Evolutionary conservation across 176 grass and related monocot species (phyloP), one percentile per base, ranked within the genome.

Genomic region (Avena insularis): DNA sequence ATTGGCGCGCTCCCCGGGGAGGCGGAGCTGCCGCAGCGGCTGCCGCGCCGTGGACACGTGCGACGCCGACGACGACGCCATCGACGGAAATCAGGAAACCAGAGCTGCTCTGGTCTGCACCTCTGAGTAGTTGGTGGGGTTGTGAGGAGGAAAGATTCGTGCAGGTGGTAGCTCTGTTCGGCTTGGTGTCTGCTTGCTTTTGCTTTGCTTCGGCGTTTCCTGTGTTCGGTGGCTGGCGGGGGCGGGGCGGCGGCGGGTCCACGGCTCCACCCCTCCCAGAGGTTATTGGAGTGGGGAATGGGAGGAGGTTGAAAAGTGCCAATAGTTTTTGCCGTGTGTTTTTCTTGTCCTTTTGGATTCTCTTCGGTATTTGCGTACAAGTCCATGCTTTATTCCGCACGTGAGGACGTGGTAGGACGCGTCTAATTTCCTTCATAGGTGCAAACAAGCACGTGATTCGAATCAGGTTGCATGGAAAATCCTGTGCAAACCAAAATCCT

Each of bases 61-160:
- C 61, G 62, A 4, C 51, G 87, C 29, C 82, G 81, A 20, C 21
- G 82, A 33, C 0, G 48, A 16, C 23, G 73, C 73, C 73, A 76
- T 76, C 73, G 49, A 0, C 6, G 13, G 25, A 49, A 29, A 86
- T 43, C n/a, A 8, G 43, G 3, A 6, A 27, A 67, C 1, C 0
- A 4, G 3, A 4, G 5, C 23, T 11, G 59, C 74, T 40, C 33
- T 6, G 0, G 40, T 71, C 70, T 82, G 27, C 33, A 45, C 17
- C 68, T 46, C 71, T 0, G 71, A 14, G 75, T 12, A 6, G 66
- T 60, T 56, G 35, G 76, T 8, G 77, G 31, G 36, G 46, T 16
- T 45, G 54, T 31, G 62, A 20, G 78, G 12, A 15, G 73, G 84
- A 83, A 65, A 65, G 89, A 90, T 90, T 87, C 84, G 55, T 27